These are phyloP conservation scores for Aegilops sharonensis DNA, from an alignment of 176 grass and related monocot genomes.

Conservation along the genomic window DNA sequence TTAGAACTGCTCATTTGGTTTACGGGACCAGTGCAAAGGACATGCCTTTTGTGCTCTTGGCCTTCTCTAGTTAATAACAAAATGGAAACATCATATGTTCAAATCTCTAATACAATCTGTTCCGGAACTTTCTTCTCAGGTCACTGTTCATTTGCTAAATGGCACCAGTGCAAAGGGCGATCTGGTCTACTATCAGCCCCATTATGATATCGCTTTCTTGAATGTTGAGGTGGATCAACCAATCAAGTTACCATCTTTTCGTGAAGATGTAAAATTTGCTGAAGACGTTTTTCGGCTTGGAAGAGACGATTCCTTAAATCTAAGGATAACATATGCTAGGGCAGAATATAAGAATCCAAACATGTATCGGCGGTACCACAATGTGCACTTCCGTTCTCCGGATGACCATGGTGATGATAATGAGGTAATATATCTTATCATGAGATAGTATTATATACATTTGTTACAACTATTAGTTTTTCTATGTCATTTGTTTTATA, in stretches of 20 bases:
- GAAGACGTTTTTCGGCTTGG: background rate
- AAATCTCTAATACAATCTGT: background rate
- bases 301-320: background rate
- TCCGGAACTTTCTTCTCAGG: background rate
- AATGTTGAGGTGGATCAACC: background rate
- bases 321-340: background rate
- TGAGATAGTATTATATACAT: background rate
- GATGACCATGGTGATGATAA: background rate
- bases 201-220: constrained; percentile 9
- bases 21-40: background rate
- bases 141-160: no score
- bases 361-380: background rate
- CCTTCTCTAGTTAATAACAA: background rate
- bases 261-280: background rate
- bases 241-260: background rate
- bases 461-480: background rate
- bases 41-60: background rate
- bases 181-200: constrained; percentile 11
- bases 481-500: background rate
- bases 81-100: background rate
- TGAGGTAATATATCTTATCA: background rate
- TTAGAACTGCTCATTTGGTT: no score
- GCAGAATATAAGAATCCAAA: background rate
- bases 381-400: background rate
- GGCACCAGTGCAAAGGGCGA: no score